Evolutionary conservation across 108 stramenopile species (phyloP).

Genomic region (Nitzschia sp.): DNA sequence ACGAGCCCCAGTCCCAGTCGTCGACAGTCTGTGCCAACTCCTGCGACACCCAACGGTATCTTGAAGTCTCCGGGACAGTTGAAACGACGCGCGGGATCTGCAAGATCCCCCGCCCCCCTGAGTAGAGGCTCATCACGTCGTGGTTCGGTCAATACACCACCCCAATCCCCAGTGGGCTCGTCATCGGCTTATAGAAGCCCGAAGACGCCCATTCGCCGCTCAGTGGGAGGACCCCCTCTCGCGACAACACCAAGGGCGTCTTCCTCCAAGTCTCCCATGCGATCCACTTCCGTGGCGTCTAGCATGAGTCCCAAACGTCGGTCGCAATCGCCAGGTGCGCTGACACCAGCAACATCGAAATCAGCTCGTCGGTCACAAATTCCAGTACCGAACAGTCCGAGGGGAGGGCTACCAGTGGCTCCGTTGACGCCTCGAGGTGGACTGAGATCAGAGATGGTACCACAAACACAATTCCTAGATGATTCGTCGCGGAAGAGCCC

Average conservation of each 20-base stretch:
- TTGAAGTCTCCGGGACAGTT: no score
- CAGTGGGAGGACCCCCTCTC: not conserved
- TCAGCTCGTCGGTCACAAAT: not conserved
- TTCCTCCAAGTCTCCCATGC: not conserved
- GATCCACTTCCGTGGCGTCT: not conserved
- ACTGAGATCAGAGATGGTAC: no score
- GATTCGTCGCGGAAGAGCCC: no score
- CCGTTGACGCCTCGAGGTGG: not conserved
- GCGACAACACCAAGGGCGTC: not conserved
- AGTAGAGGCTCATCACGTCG: not conserved
- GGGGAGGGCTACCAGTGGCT: not conserved
- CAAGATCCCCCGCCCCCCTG: not conserved
- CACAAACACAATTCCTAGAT: no score
- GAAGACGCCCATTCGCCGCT: not conserved
- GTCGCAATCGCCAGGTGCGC: not conserved
- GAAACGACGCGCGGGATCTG: no score
- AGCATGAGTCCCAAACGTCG: not conserved
- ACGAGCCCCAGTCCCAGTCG: not conserved
- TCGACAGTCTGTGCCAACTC: no score
- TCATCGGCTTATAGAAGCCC: not conserved
- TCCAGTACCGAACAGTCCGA: not conserved
- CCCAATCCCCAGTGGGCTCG: not conserved
- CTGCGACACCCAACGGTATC: no score
- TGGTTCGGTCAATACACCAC: not conserved
- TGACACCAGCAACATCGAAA: not conserved